Evolutionary conservation across 2,329 filamentous ascomycete species (phyloP).

Genomic region (Trichoderma sp.): DNA sequence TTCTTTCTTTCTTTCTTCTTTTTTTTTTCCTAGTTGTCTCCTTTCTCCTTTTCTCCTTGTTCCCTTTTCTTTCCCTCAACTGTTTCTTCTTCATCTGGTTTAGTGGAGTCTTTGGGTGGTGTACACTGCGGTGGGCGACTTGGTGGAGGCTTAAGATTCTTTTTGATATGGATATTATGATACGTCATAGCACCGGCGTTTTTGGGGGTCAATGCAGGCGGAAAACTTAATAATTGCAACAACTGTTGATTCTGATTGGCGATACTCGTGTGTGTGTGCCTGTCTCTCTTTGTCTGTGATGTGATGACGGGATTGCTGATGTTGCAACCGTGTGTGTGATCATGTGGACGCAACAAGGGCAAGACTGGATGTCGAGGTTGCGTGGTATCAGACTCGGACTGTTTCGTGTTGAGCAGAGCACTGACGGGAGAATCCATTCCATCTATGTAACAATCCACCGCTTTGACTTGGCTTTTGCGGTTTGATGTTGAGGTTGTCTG

Average conservation of each 20-base stretch:
- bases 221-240: constrained; percentile 7
- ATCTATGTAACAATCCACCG: neutral
- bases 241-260: neutral
- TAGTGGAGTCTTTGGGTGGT: constrained; percentile 3
- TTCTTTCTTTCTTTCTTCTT: neutral
- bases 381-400: neutral
- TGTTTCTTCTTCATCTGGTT: neutral
- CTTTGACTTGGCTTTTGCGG: neutral
- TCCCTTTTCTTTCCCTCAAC: neutral
- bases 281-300: neutral
- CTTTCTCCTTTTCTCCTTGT: constrained; percentile 16
- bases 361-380: neutral
- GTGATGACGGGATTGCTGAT: neutral
- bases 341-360: neutral
- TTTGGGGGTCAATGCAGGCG: neutral
- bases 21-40: neutral
- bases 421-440: neutral
- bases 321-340: neutral
- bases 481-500: neutral
- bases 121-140: constrained; percentile 1
- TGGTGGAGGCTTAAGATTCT: constrained; percentile 18
- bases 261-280: neutral
- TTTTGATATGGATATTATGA: constrained; percentile 4
- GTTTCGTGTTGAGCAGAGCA: neutral
- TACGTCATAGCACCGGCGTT: constrained; percentile 30